Evolutionary conservation across 202 grass and related monocot genomes (phyloP).

Genomic region (Musa balbisiana): DNA sequence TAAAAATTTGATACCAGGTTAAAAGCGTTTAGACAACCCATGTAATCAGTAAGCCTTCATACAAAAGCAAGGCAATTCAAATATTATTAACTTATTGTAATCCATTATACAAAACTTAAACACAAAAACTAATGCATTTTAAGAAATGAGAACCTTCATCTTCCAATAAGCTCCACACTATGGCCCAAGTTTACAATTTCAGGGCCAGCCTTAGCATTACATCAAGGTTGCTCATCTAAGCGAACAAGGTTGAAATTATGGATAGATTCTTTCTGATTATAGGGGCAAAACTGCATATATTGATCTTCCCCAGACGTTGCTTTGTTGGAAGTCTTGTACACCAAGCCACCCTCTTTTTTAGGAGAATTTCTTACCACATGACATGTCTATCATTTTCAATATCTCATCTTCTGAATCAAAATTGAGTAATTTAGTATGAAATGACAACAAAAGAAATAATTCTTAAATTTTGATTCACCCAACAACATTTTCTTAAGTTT

Average conservation of each 20-base stretch:
- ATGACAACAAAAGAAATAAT: no score
- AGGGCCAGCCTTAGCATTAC: not conserved
- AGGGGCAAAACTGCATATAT: not conserved
- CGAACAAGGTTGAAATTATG: not conserved
- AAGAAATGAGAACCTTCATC: not conserved
- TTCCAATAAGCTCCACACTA: not conserved
- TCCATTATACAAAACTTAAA: not conserved
- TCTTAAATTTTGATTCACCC: no score
- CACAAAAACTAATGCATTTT: not conserved
- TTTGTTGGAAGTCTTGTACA: not conserved
- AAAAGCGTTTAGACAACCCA: no score
- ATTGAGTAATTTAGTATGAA: no score
- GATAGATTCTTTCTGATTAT: not conserved
- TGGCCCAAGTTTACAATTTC: not conserved
- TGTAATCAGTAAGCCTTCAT: no score
- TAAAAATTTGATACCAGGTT: not conserved
- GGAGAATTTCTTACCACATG: no score
- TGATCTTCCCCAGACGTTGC: not conserved
- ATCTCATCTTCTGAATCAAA: no score
- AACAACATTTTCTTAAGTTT: not conserved
- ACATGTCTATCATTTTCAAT: no score
- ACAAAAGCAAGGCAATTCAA: no score
- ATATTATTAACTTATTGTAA: not conserved
- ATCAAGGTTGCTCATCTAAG: not conserved
- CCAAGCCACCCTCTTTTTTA: no score